Evolutionary conservation across 768 basidiomycete species (phyloP).

Genomic region (Boletus rubroflammeus): DNA sequence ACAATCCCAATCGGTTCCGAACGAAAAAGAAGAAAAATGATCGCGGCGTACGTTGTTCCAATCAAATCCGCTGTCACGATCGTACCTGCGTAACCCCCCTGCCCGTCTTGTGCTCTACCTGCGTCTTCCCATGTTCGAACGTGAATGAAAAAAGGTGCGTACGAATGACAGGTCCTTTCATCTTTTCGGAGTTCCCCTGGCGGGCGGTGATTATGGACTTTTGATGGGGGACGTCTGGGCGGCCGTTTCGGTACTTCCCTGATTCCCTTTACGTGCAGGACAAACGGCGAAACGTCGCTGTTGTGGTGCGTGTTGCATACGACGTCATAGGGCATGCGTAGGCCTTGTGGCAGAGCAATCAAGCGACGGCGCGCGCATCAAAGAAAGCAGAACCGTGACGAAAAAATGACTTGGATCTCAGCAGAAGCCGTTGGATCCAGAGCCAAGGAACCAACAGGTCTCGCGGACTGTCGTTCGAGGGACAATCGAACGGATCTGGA

Average conservation of each 20-base stretch:
- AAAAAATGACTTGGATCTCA: neutral
- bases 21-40: conserved; percentile 5
- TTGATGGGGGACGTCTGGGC: conserved; percentile 10
- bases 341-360: conserved; percentile 13
- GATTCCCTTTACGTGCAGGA: conserved; percentile 22
- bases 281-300: conserved; percentile 1
- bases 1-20: conserved; percentile 14
- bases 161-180: neutral
- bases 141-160: conserved; percentile 5
- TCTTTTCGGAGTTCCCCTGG: neutral
- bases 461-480: neutral
- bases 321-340: conserved; percentile 24
- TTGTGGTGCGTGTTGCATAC: conserved; percentile 7
- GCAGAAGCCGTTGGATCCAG: neutral
- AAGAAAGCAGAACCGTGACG: neutral
- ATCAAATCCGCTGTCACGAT: conserved; percentile 1
- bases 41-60: conserved; percentile 11
- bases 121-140: neutral
- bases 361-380: conserved; percentile 6
- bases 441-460: neutral
- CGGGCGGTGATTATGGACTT: conserved; percentile 7
- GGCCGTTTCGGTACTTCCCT: conserved; percentile 7
- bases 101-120: neutral
- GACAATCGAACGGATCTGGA: neutral
- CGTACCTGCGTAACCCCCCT: neutral